phyloP scores from a whole-genome alignment of 306 rosid genomes.

The Cicer cuneatum region DNA sequence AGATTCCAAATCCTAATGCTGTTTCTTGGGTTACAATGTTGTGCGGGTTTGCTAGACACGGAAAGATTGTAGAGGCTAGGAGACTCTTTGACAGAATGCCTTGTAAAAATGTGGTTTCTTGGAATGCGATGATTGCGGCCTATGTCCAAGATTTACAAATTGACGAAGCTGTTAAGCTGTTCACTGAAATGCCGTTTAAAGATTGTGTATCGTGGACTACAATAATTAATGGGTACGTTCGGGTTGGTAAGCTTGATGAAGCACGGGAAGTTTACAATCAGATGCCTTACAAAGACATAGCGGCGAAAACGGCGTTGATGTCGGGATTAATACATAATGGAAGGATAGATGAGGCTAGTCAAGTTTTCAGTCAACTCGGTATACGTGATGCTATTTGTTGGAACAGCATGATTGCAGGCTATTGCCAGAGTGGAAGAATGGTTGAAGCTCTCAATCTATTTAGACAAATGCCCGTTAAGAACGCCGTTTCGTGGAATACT shows the following conservation, averaged over 20 bases:
- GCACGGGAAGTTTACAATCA: slow-evolving; percentile 61
- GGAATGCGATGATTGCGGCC: slow-evolving; percentile 92
- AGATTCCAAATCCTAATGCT: slow-evolving; percentile 61
- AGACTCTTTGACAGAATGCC: slow-evolving; percentile 70
- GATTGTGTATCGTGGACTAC: slow-evolving; percentile 90
- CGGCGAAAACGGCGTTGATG: slow-evolving; percentile 81
- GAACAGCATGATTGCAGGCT: slow-evolving; percentile 86
- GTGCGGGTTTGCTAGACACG: slow-evolving; percentile 70
- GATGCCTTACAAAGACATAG: slow-evolving; percentile 75
- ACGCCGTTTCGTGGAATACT: slow-evolving; percentile 76
- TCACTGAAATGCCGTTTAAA: slow-evolving; percentile 64
- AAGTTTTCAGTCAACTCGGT: slow-evolving; percentile 59
- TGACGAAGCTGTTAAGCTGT: slow-evolving; percentile 67
- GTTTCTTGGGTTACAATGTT: slow-evolving; percentile 78
- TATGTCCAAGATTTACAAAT: slow-evolving; percentile 66
- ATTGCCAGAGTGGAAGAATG: slow-evolving; percentile 70
- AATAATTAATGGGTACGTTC: slow-evolving; percentile 70
- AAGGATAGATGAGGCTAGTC: slow-evolving; percentile 70
- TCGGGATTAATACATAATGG: slow-evolving; percentile 67
- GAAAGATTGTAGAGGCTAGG: slow-evolving; percentile 64
- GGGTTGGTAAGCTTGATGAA: slow-evolving; percentile 67
- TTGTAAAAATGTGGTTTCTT: slow-evolving; percentile 70
- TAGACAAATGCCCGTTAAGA: slow-evolving; percentile 66
- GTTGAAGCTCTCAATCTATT: slow-evolving; percentile 67
- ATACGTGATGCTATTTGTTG: slow-evolving; percentile 68